A percentile compares a stretch with the other conserved stretches of the same genome.
phyloP scores from a whole-genome alignment of 768 basidiomycete species.

The Tremella yokohamensis region DNA sequence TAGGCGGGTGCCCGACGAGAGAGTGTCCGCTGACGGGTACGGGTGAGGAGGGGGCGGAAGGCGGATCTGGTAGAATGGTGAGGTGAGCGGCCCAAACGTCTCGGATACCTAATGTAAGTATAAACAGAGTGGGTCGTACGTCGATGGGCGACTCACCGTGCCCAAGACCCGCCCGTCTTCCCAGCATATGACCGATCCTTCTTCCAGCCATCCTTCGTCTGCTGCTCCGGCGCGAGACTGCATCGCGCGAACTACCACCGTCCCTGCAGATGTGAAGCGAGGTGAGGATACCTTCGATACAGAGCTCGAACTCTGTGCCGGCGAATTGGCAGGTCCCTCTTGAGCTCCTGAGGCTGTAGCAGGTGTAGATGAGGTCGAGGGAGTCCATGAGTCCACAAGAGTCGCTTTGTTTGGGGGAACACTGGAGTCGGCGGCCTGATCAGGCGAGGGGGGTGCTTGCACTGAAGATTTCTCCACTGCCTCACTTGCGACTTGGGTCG shows the following conservation, averaged over 20 bases:
- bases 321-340: too few species aligned
- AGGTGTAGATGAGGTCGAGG: too few species aligned
- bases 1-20: constrained; percentile 55
- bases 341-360: too few species aligned
- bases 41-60: constrained; percentile 62
- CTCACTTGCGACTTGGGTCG: background rate
- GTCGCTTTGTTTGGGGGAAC: too few species aligned
- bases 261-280: constrained; percentile 37
- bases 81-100: constrained; percentile 88
- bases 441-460: background rate
- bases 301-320: too few species aligned
- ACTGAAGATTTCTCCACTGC: background rate
- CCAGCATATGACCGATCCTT: constrained; percentile 85
- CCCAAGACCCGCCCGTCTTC: constrained; percentile 86
- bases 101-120: constrained; percentile 68
- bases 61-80: constrained; percentile 83
- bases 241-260: constrained; percentile 44
- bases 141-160: constrained; percentile 60
- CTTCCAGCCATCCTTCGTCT: constrained; percentile 61
- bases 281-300: too few species aligned
- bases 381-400: too few species aligned
- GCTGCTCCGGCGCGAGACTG: constrained; percentile 30
- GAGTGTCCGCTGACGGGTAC: constrained; percentile 29
- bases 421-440: background rate
- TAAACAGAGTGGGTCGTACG: background rate